A percentile compares a stretch with the other conserved stretches of the same genome.
Conservation (phyloP, 106 monocot genomes). For the Acorus gramineus region DNA sequence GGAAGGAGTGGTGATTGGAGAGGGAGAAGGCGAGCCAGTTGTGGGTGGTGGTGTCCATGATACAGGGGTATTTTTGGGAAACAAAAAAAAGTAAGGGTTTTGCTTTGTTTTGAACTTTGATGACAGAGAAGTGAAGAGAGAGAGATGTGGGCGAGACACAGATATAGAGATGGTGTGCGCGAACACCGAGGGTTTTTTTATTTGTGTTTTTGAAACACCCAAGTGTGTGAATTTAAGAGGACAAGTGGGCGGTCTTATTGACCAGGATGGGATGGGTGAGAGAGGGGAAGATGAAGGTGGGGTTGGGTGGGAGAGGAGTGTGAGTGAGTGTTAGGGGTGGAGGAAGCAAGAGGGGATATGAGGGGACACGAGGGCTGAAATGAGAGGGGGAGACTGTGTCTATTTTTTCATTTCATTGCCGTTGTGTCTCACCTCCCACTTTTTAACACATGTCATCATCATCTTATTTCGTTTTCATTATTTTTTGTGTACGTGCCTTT, state of each 20-base stretch:
- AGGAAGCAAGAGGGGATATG: slow-evolving; percentile 29
- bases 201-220: slow-evolving; percentile 10
- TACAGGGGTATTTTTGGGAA: background rate
- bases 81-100: background rate
- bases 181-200: background rate
- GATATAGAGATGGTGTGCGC: slow-evolving; percentile 14
- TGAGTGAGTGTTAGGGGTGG: slow-evolving; percentile 5
- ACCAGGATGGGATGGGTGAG: slow-evolving; percentile 11
- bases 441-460: background rate
- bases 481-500: too few relatives aligned
- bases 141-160: slow-evolving; percentile 1
- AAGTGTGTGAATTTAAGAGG: slow-evolving; percentile 47
- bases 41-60: background rate
- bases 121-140: slow-evolving; percentile 1
- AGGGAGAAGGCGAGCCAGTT: slow-evolving; percentile 1
- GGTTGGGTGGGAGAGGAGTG: background rate
- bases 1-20: slow-evolving; percentile 4
- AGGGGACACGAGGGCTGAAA: slow-evolving; percentile 19
- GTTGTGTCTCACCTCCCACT: background rate
- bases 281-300: background rate
- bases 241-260: slow-evolving; percentile 53
- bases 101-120: too few relatives aligned
- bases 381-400: background rate
- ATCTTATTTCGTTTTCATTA: too few relatives aligned
- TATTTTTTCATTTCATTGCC: background rate